Percentiles rank a stretch among this genome's conserved stretches.
These are phyloP conservation scores for Penicillium thymicola DNA, from an alignment of 2,329 filamentous ascomycete genomes.

Conservation along the genomic window DNA sequence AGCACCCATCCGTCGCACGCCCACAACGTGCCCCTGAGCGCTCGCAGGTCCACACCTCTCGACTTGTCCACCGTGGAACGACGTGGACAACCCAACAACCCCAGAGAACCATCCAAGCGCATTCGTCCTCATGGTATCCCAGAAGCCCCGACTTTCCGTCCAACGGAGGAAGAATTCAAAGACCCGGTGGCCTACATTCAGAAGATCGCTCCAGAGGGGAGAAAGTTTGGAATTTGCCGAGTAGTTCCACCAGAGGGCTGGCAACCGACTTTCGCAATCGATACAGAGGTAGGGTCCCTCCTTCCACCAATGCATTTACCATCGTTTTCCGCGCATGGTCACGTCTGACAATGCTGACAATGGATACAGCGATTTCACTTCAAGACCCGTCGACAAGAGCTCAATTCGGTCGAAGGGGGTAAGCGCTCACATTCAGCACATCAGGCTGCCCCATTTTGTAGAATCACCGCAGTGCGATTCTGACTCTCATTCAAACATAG, in stretches of 20 bases:
- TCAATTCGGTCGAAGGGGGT: conserved; percentile 99
- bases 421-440: conserved; percentile 37
- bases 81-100: conserved; percentile 74
- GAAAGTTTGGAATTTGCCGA: conserved; percentile 88
- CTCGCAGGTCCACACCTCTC: conserved; percentile 64
- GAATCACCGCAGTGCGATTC: conserved; percentile 27
- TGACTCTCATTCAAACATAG: conserved; percentile 51
- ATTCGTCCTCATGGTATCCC: conserved; percentile 78
- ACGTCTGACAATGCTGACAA: conserved; percentile 35
- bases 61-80: conserved; percentile 90
- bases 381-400: conserved; percentile 88
- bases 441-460: conserved; percentile 24
- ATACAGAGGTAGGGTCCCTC: conserved; percentile 73
- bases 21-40: conserved; percentile 59
- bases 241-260: conserved; percentile 90
- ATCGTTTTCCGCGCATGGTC: background rate
- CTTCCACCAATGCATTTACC: background rate
- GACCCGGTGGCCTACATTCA: conserved; percentile 92
- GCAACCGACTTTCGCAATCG: conserved; percentile 93
- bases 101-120: conserved; percentile 72
- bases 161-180: conserved; percentile 89
- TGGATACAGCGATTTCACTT: conserved; percentile 83
- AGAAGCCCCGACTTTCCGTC: conserved; percentile 86
- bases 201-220: conserved; percentile 83
- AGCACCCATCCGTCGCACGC: conserved; percentile 45